Percentiles rank a stretch among this genome's conserved stretches.
These are phyloP conservation scores for Phytopythium kandeliae DNA, from an alignment of 352 stramenopile species.

Conservation along the genomic window DNA sequence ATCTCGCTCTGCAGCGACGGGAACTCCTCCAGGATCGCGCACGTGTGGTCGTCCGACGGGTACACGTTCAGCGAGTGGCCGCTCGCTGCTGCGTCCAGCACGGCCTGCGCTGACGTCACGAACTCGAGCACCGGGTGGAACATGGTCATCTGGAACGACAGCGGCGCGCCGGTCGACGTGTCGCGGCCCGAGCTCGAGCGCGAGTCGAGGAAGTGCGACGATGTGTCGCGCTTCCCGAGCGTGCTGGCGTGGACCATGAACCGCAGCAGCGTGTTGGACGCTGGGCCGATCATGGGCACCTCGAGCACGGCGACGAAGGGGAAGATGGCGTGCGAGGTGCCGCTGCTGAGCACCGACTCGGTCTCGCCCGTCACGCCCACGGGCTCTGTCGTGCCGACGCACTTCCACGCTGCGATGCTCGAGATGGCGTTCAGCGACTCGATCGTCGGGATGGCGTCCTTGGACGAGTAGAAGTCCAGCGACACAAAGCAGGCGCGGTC, in stretches of 20 bases:
- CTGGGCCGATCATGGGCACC: conserved; percentile 71
- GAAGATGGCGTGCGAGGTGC: conserved; percentile 56
- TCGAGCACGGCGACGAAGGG: conserved; percentile 84
- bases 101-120: conserved; percentile 78
- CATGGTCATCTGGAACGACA: conserved; percentile 86
- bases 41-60: conserved; percentile 74
- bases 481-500: conserved; percentile 80
- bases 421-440: conserved; percentile 46
- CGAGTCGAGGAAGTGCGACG: conserved; percentile 31
- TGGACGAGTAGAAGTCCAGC: conserved; percentile 78
- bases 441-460: conserved; percentile 48
- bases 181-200: conserved; percentile 37
- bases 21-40: conserved; percentile 66
- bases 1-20: conserved; percentile 61
- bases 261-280: conserved; percentile 78
- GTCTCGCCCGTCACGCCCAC: conserved; percentile 63
- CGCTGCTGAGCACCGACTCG: conserved; percentile 54
- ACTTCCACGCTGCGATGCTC: conserved; percentile 69
- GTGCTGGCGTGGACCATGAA: conserved; percentile 84
- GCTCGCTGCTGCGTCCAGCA: conserved; percentile 75
- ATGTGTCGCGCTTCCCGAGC: conserved; percentile 56
- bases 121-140: conserved; percentile 84
- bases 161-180: conserved; percentile 25
- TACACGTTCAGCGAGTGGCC: conserved; percentile 73
- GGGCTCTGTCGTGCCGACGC: conserved; percentile 74